Evolutionary conservation across 305 asterid genomes (phyloP).

Genomic region (Salvia sclarea): DNA sequence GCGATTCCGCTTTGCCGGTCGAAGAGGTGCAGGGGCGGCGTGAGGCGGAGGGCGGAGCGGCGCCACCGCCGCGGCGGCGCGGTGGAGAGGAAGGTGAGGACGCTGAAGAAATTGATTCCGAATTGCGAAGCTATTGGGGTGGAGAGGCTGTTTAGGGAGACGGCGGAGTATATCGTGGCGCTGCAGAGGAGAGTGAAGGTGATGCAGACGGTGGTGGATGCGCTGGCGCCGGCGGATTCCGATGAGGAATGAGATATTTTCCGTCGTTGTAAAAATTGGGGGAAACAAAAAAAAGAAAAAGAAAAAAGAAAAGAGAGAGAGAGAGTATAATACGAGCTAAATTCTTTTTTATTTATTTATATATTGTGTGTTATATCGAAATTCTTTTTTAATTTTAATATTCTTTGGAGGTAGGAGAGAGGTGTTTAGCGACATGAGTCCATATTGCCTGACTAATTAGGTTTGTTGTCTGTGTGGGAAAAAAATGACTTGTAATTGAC

Average conservation of each 20-base stretch:
- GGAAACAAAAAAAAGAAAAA: no score
- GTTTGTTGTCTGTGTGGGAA: constrained; percentile 3
- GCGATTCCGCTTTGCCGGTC: not conserved
- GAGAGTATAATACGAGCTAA: not conserved
- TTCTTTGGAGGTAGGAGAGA: not conserved
- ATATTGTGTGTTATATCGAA: not conserved
- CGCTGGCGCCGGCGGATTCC: constrained; percentile 42
- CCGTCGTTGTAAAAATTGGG: not conserved
- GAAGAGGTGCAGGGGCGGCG: constrained; percentile 24
- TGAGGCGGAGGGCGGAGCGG: constrained; percentile 43
- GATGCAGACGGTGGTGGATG: constrained; percentile 61
- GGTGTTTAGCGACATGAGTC: constrained; percentile 16
- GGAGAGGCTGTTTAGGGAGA: constrained; percentile 58
- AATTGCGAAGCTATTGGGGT: constrained; percentile 49
- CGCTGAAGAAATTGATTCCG: constrained; percentile 66
- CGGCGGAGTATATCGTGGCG: constrained; percentile 62
- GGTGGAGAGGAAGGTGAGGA: constrained; percentile 50
- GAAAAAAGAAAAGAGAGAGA: no score
- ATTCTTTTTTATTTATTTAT: not conserved
- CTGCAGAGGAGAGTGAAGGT: constrained; percentile 56
- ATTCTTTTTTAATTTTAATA: not conserved
- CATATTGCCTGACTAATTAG: constrained; percentile 35
- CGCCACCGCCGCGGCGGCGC: constrained; percentile 1
- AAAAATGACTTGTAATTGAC: constrained; percentile 1
- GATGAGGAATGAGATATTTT: constrained; percentile 22